Evolutionary conservation across 345 rosid genomes (phyloP), one percentile per base, ranked within the genome.

Genomic region (Diplotaxis tenuifolia): DNA sequence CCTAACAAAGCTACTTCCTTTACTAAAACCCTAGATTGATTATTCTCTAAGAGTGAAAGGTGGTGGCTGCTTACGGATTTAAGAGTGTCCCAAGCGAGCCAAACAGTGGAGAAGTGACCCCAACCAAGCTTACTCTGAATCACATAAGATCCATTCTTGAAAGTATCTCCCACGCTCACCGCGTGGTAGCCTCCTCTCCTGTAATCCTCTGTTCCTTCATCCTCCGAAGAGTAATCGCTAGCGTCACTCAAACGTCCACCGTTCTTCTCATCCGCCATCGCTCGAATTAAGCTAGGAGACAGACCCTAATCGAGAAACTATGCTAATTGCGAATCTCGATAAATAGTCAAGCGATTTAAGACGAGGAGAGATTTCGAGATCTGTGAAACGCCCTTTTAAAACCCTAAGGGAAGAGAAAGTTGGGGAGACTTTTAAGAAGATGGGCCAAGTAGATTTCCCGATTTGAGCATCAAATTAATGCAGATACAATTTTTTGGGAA

Each of bases 11-110:
- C 0, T 2, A 25, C 28, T 18, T 25, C 28, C 28, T 25, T 25
- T 25, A 2, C 28, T 25, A 52, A 25, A 25, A 25, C 28, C 28
- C 28, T 25, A 25, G 4, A 25, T 6, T 25, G 28, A 58, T 34
- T 34, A 20, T 25, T 32, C 45, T 27, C 42, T 61, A 25, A 25
- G 28, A 25, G 28, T 25, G 23, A 16, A 25, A 50, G 53, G 31
- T 0, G 50, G 2, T 29, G 18, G n/a, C n/a, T 25, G 28, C 28
- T 25, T 25, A 3, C 28, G 4, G 4, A 25, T 25, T 25, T 5
- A 25, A 25, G 88, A n/a, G 83, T 82, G 71, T 95, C 99, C 96
- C 97, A 91, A 74, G 99, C 85, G 63, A 95, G 99, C 99, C 99
- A 90, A 25, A 95, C 96, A 32, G 97, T 95, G 71, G 97, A 92